phyloP scores from a whole-genome alignment of 2,329 filamentous ascomycete genomes.

The Cercospora sojina region DNA sequence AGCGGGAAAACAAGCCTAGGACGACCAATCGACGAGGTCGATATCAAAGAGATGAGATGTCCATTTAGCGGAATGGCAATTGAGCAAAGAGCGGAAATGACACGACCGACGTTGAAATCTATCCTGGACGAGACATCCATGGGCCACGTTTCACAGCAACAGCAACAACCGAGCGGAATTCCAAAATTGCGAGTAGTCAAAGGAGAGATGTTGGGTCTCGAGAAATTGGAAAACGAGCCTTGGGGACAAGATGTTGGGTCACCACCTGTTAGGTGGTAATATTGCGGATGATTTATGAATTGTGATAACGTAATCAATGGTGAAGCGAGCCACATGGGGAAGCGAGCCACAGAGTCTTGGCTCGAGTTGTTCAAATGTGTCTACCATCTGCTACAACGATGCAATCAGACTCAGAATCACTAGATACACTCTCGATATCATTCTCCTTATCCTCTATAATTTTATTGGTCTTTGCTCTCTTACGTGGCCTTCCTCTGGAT shows the following conservation, averaged over 20 bases:
- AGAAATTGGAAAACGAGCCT: neutral
- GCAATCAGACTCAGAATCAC: too few species aligned
- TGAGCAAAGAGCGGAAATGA: constrained; percentile 21
- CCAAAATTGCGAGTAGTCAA: neutral
- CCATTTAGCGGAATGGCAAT: constrained; percentile 16
- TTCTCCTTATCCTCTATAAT: too few species aligned
- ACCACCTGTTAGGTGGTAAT: neutral
- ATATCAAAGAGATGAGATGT: constrained; percentile 14
- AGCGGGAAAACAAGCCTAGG: constrained; percentile 22
- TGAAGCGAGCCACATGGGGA: too few species aligned
- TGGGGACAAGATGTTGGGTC: neutral
- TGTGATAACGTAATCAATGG: too few species aligned
- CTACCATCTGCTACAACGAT: too few species aligned
- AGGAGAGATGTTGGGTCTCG: neutral
- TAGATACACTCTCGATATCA: too few species aligned
- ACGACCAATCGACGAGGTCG: constrained; percentile 9
- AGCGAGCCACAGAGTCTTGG: too few species aligned
- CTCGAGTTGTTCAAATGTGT: too few species aligned
- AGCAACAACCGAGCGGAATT: neutral
- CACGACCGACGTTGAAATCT: constrained; percentile 9
- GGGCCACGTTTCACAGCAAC: neutral
- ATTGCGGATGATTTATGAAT: neutral
- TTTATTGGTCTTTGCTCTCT: too few species aligned
- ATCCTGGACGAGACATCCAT: constrained; percentile 13
- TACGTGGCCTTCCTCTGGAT: too few species aligned